Percentiles rank a stretch among this genome's conserved stretches.
These are phyloP conservation scores for Pseudozyma tsukubaensis DNA, from an alignment of 1,284 basidiomycete species.

Conservation along the genomic window DNA sequence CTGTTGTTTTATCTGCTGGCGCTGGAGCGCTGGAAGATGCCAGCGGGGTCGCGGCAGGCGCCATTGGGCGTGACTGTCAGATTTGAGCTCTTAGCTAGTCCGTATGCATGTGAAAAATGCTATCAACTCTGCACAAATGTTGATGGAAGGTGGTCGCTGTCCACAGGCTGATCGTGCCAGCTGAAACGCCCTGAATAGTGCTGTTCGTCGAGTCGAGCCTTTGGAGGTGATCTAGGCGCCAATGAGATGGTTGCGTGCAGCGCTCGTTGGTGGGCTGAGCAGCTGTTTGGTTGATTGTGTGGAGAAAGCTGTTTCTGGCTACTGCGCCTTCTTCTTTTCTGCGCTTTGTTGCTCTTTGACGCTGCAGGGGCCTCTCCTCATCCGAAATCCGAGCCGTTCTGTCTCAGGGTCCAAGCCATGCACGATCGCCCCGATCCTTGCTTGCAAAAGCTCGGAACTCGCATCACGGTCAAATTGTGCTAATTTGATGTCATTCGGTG, in stretches of 20 bases:
- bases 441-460: background rate
- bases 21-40: conserved; percentile 10
- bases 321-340: no score
- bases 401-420: conserved; percentile 6
- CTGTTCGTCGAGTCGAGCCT: no score
- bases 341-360: background rate
- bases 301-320: no score
- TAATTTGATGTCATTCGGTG: conserved; percentile 1
- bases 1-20: background rate
- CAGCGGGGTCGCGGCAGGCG: conserved; percentile 9
- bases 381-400: conserved; percentile 4
- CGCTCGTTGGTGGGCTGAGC: no score
- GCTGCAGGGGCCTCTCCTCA: background rate
- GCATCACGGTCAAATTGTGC: background rate
- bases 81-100: background rate
- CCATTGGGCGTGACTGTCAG: conserved; percentile 9
- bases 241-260: no score
- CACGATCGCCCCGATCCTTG: background rate
- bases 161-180: no score
- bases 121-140: no score
- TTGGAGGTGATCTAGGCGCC: no score
- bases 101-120: background rate
- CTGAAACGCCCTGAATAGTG: no score
- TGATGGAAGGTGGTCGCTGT: no score
- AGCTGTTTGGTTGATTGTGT: no score